A percentile compares a stretch with the other conserved stretches of the same genome.
phyloP scores from a whole-genome alignment of 768 basidiomycete species.

The Lyophyllum decastes region DNA sequence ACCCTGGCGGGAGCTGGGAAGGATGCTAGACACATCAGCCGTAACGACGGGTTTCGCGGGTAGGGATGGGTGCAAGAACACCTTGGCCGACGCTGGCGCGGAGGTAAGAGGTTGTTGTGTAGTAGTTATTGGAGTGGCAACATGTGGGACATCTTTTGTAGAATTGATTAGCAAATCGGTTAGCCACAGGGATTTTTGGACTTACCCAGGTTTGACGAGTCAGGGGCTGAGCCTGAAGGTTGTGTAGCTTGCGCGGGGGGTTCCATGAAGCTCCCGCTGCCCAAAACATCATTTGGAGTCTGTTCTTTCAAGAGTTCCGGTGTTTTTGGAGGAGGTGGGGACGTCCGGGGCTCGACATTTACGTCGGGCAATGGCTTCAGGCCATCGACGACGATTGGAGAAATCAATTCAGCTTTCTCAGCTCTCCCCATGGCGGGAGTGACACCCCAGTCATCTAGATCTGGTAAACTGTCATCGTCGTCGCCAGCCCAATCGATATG shows the following conservation, averaged over 20 bases:
- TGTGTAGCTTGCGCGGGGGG: not conserved
- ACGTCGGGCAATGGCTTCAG: slow-evolving; percentile 61
- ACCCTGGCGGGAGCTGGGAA: slow-evolving; percentile 3
- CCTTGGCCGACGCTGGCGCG: slow-evolving; percentile 11
- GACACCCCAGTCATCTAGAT: slow-evolving; percentile 86
- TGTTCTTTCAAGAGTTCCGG: not conserved
- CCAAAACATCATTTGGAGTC: not conserved
- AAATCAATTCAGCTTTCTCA: slow-evolving; percentile 48
- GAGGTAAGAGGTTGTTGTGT: slow-evolving; percentile 13
- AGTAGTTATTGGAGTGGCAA: slow-evolving; percentile 9
- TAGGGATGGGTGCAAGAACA: slow-evolving; percentile 18
- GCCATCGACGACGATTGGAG: slow-evolving; percentile 67
- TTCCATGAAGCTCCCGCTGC: not conserved
- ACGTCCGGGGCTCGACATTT: slow-evolving; percentile 21
- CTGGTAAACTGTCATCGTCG: slow-evolving; percentile 80
- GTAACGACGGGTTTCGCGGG: slow-evolving; percentile 16
- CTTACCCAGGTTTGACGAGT: slow-evolving; percentile 1
- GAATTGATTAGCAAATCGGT: slow-evolving; percentile 7
- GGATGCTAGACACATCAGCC: slow-evolving; percentile 1
- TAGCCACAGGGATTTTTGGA: not conserved
- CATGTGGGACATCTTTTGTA: not conserved
- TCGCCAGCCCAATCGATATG: slow-evolving; percentile 92
- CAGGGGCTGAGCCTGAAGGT: not conserved
- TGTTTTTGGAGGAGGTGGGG: slow-evolving; percentile 6
- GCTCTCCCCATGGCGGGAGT: slow-evolving; percentile 36